Conservation (phyloP, 208 protist species). For the Trichomonas vaginalis region DNA sequence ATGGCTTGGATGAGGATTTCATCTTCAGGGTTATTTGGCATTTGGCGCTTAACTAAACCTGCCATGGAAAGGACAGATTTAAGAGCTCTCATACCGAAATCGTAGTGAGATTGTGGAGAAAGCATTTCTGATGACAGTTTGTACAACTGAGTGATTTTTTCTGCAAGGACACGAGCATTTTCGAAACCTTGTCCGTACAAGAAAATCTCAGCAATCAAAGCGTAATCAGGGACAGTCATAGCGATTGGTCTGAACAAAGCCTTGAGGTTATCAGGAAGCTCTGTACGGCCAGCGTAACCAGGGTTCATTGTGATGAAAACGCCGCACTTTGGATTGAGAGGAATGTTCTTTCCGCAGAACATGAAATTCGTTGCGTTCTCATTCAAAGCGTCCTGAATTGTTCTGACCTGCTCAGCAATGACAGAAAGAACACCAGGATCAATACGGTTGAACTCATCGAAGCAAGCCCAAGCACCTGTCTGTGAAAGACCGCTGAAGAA, state of each 20-base stretch:
- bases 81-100: slow-evolving; percentile 90
- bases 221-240: slow-evolving; percentile 90
- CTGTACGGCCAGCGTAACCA: slow-evolving; percentile 87
- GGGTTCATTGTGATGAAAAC: slow-evolving; percentile 98
- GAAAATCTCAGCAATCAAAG: slow-evolving; percentile 87
- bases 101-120: slow-evolving; percentile 59
- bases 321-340: slow-evolving; percentile 68
- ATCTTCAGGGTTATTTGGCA: slow-evolving; percentile 76
- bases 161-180: slow-evolving; percentile 68
- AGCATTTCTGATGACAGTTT: slow-evolving; percentile 90
- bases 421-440: slow-evolving; percentile 91
- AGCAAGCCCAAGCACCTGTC: slow-evolving; percentile 82
- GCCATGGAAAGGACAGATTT: slow-evolving; percentile 95
- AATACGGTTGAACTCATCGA: slow-evolving; percentile 95
- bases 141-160: slow-evolving; percentile 91
- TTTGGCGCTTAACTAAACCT: slow-evolving; percentile 75
- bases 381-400: slow-evolving; percentile 76
- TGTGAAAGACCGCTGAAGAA: slow-evolving; percentile 85
- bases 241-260: slow-evolving; percentile 79
- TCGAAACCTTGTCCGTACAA: slow-evolving; percentile 85
- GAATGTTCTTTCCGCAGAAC: slow-evolving; percentile 70
- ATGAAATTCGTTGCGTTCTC: slow-evolving; percentile 62
- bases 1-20: slow-evolving; percentile 56
- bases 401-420: slow-evolving; percentile 79
- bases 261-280: slow-evolving; percentile 91